Percentiles rank a stretch among this genome's conserved stretches.
Evolutionary conservation across 345 rosid species (phyloP).

Genomic region (Luvunga scandens): DNA sequence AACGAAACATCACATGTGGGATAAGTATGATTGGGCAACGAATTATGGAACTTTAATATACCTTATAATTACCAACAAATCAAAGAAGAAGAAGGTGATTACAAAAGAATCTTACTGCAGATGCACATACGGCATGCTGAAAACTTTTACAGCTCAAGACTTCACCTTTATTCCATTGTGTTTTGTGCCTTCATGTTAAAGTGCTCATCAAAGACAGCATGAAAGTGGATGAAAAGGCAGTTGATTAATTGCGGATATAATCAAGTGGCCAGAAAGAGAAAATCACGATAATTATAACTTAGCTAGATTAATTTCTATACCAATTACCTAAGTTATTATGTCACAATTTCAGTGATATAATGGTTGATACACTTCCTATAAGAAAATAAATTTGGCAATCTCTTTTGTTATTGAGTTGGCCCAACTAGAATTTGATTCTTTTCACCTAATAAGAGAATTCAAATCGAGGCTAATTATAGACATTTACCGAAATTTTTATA

Average conservation of each 20-base stretch:
- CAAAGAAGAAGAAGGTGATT: not conserved
- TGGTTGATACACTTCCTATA: too few relatives aligned
- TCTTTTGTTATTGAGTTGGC: too few relatives aligned
- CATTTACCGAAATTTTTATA: not conserved
- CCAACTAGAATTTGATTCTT: too few relatives aligned
- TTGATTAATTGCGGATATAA: not conserved
- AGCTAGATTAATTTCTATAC: not conserved
- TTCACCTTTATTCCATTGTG: not conserved
- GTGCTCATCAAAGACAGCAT: not conserved
- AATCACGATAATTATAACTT: not conserved
- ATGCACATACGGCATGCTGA: not conserved
- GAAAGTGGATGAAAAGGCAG: not conserved
- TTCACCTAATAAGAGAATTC: too few relatives aligned
- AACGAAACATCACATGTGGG: conserved; percentile 10
- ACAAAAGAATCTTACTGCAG: not conserved
- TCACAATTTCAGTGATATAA: too few relatives aligned
- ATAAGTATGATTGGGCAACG: not conserved
- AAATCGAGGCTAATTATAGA: too few relatives aligned
- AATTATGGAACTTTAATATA: not conserved
- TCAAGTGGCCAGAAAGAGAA: not conserved
- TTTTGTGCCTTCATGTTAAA: not conserved
- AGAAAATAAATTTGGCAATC: too few relatives aligned
- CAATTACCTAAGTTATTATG: not conserved
- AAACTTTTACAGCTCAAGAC: not conserved
- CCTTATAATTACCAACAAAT: not conserved